phyloP scores from a whole-genome alignment of 176 grass and related monocot species.

The Melocanna baccifera region DNA sequence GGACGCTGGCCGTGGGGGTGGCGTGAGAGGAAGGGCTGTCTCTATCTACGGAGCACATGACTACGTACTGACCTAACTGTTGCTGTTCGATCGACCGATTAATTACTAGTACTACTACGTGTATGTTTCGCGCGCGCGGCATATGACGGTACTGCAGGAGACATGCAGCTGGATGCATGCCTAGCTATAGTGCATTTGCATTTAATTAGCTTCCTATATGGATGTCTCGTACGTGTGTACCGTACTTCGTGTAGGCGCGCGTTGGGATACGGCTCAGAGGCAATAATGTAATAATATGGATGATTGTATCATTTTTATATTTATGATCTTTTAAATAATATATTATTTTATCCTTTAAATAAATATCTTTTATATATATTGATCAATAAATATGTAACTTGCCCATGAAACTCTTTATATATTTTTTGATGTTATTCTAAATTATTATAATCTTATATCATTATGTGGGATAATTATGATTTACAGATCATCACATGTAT shows the following conservation, averaged over 20 bases:
- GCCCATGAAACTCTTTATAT: too few relatives aligned
- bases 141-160: slow-evolving; percentile 11
- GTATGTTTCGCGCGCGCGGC: not conserved
- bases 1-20: slow-evolving; percentile 20
- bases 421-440: too few relatives aligned
- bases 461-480: too few relatives aligned
- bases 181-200: not conserved
- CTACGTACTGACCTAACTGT: not conserved
- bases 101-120: not conserved
- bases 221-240: not conserved
- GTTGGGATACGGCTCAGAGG: too few relatives aligned
- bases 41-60: not conserved
- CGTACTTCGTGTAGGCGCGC: not conserved
- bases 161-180: not conserved
- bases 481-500: too few relatives aligned
- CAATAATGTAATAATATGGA: too few relatives aligned
- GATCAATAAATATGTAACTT: too few relatives aligned
- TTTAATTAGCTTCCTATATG: not conserved
- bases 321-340: too few relatives aligned
- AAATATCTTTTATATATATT: too few relatives aligned
- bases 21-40: not conserved
- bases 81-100: not conserved
- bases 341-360: too few relatives aligned
- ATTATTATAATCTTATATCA: too few relatives aligned
- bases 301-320: too few relatives aligned